These are phyloP conservation scores for Arthrinium puccinioides DNA, from an alignment of 2,329 filamentous ascomycete genomes.

Conservation along the genomic window DNA sequence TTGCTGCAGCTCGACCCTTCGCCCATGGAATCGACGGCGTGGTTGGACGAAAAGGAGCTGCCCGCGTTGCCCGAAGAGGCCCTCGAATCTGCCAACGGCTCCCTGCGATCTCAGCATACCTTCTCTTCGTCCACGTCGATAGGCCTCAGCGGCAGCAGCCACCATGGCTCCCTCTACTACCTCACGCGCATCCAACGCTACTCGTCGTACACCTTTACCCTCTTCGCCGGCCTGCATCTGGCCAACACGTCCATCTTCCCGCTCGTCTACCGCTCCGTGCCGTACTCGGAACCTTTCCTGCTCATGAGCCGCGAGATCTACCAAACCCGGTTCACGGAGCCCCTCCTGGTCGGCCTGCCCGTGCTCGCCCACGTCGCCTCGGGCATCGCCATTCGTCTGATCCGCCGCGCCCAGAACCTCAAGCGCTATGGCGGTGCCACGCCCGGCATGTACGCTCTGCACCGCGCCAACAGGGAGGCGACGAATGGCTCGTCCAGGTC, in stretches of 20 bases:
- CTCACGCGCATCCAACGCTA: constrained; percentile 75
- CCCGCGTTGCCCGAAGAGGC: constrained; percentile 29
- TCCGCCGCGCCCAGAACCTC: constrained; percentile 65
- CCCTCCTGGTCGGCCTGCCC: constrained; percentile 69
- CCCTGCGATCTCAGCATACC: constrained; percentile 22
- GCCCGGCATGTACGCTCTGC: constrained; percentile 37
- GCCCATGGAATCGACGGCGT: constrained; percentile 58
- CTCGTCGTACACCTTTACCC: constrained; percentile 75
- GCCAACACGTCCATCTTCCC: constrained; percentile 78
- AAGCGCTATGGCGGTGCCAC: constrained; percentile 68
- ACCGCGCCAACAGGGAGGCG: constrained; percentile 22
- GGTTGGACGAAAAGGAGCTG: constrained; percentile 39
- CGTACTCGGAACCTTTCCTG: constrained; percentile 74
- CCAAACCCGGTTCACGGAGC: constrained; percentile 75
- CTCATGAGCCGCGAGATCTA: constrained; percentile 89
- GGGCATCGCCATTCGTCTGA: constrained; percentile 68
- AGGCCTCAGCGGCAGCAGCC: constrained; percentile 53
- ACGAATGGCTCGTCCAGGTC: constrained; percentile 23
- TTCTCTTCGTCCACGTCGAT: constrained; percentile 30
- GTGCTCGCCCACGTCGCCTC: constrained; percentile 69
- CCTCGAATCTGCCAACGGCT: constrained; percentile 21
- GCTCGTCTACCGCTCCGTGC: constrained; percentile 63
- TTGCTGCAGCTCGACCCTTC: constrained; percentile 76
- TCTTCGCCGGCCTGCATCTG: constrained; percentile 72
- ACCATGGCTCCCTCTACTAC: constrained; percentile 68